Evolutionary conservation across 768 basidiomycete species (phyloP).

Genomic region (Rhizopogon vesiculosus): DNA sequence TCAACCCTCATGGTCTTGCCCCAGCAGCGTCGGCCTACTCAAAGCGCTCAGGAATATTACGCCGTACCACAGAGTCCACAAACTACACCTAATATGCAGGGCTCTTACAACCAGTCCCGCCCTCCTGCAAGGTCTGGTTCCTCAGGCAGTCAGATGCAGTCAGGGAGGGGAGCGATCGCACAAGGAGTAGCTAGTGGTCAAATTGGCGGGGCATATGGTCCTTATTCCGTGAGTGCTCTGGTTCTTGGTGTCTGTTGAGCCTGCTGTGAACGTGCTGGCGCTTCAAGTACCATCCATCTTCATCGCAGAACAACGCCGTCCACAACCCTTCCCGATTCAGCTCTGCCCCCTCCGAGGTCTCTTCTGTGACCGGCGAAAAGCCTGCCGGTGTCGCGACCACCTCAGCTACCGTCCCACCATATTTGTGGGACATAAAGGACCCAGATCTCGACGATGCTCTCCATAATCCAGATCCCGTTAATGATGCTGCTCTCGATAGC

Average conservation of each 20-base stretch:
- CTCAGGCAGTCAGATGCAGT: constrained; percentile 22
- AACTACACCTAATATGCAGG: constrained; percentile 18
- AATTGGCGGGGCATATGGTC: constrained; percentile 80
- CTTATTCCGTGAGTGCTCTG: constrained; percentile 65
- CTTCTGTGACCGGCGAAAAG: constrained; percentile 32
- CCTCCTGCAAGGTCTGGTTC: constrained; percentile 24
- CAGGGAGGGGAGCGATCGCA: constrained; percentile 53
- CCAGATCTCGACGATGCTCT: constrained; percentile 87
- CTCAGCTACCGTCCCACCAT: constrained; percentile 64
- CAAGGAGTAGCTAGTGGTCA: constrained; percentile 77
- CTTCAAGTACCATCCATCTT: constrained; percentile 52
- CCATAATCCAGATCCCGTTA: constrained; percentile 82
- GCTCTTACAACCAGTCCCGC: constrained; percentile 15
- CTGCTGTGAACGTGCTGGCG: constrained; percentile 1
- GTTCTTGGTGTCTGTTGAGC: neutral
- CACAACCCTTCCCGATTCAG: constrained; percentile 56
- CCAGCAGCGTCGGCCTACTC: constrained; percentile 38
- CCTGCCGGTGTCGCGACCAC: constrained; percentile 28
- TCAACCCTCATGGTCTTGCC: constrained; percentile 21
- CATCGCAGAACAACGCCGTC: constrained; percentile 35
- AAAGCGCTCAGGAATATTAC: constrained; percentile 52
- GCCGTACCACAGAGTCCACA: constrained; percentile 63
- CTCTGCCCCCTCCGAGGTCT: constrained; percentile 43
- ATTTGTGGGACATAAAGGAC: constrained; percentile 73
- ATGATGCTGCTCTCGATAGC: constrained; percentile 54